Conservation (phyloP, 768 basidiomycete species). For the Naganishia antarctica region DNA sequence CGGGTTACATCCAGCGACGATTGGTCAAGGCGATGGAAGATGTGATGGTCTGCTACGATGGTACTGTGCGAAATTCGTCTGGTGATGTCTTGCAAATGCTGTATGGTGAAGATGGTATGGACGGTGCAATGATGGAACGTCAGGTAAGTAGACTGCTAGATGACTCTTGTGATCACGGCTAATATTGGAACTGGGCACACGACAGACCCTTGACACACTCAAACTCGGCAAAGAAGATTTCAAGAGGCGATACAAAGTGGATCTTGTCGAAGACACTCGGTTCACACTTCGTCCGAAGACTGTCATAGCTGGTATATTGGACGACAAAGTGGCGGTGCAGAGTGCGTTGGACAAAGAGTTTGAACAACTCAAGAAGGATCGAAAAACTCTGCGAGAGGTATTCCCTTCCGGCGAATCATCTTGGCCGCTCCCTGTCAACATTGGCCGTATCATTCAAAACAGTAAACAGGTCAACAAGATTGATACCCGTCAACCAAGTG, state of each 20-base stretch:
- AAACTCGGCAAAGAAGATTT: conserved; percentile 74
- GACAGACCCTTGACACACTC: conserved; percentile 72
- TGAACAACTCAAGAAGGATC: conserved; percentile 63
- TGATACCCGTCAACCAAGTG: conserved; percentile 84
- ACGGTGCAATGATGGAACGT: conserved; percentile 93
- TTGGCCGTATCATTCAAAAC: conserved; percentile 91
- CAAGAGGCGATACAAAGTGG: conserved; percentile 88
- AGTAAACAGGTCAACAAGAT: conserved; percentile 95
- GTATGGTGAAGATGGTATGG: conserved; percentile 99
- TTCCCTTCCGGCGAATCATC: conserved; percentile 73
- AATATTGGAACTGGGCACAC: conserved; percentile 26
- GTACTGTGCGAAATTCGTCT: conserved; percentile 93
- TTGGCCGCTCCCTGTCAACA: conserved; percentile 90
- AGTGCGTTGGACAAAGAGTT: conserved; percentile 75
- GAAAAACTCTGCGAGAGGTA: conserved; percentile 77
- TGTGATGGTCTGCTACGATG: conserved; percentile 94
- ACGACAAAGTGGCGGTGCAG: conserved; percentile 76
- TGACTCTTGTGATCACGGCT: background rate
- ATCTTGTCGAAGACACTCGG: conserved; percentile 64
- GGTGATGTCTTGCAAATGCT: conserved; percentile 94
- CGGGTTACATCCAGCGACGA: conserved; percentile 96
- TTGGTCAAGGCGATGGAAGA: conserved; percentile 97
- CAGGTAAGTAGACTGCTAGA: conserved; percentile 53
- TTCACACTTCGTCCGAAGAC: conserved; percentile 47
- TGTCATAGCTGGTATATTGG: conserved; percentile 75